Percentiles rank a stretch among this genome's conserved stretches.
These are phyloP conservation scores for Laguncularia racemosa DNA, from an alignment of 345 rosid genomes.

Conservation along the genomic window DNA sequence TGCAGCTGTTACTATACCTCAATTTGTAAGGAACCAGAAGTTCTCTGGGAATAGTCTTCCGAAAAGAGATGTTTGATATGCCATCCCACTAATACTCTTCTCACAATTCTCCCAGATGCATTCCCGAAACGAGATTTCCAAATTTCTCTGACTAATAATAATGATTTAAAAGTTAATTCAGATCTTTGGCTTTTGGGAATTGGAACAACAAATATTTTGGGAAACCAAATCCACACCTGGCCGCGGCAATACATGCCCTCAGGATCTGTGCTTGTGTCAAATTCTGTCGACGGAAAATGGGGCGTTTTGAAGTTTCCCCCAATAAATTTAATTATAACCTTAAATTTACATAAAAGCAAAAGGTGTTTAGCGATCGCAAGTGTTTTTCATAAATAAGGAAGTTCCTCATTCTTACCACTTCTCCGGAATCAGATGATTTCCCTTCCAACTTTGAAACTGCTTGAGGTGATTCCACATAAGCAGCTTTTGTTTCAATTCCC, in stretches of 20 bases:
- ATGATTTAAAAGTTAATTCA: slow-evolving; percentile 5
- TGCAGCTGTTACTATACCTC: slow-evolving; percentile 20
- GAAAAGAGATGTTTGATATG: slow-evolving; percentile 53
- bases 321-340: slow-evolving; percentile 55
- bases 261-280: slow-evolving; percentile 39
- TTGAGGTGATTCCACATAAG: slow-evolving; percentile 38
- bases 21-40: slow-evolving; percentile 41
- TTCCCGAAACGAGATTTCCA: slow-evolving; percentile 54
- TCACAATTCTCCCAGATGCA: slow-evolving; percentile 68
- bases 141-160: slow-evolving; percentile 28
- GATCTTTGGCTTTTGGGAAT: not conserved
- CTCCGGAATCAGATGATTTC: slow-evolving; percentile 25
- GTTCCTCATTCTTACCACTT: slow-evolving; percentile 24
- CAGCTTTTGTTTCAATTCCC: slow-evolving; percentile 50
- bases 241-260: slow-evolving; percentile 43
- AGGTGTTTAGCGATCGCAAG: not conserved
- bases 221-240: slow-evolving; percentile 20
- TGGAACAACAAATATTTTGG: not conserved
- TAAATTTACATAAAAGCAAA: not conserved
- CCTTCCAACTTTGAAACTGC: slow-evolving; percentile 31
- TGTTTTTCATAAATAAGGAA: not conserved
- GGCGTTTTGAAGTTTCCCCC: slow-evolving; percentile 55
- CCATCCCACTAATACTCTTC: slow-evolving; percentile 60
- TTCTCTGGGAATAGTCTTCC: slow-evolving; percentile 36
- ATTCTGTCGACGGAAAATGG: slow-evolving; percentile 47